Percentiles rank a stretch among this genome's conserved stretches.
phyloP scores from a whole-genome alignment of 176 grass and related monocot species.

The sorghum (Sorghum bicolor) region Sorghum_bicolor_NCBIv3 NC_012872.2:63552001-63552500 shows the following conservation, averaged over 20 bases:
- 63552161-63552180: background rate
- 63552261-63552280: constrained; percentile 43
- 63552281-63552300: constrained; percentile 38
- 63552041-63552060: constrained; percentile 69
- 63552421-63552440: constrained; percentile 4
- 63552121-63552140: too few relatives aligned
- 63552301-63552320: constrained; percentile 18
- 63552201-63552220: constrained; percentile 77
- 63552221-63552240: constrained; percentile 50
- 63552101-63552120: background rate
- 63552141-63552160: background rate
- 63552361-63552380: background rate
- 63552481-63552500: background rate
- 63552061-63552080: constrained; percentile 56
- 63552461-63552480: background rate
- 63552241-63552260: constrained; percentile 68
- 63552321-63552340: background rate
- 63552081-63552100: background rate
- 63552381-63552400: constrained; percentile 8
- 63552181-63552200: background rate
- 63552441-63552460: constrained; percentile 10
- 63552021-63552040: constrained; percentile 52
- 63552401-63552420: background rate
- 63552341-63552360: background rate
- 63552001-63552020: constrained; percentile 46